phyloP scores from a whole-genome alignment of 148 eudicot genomes.

The Rhododendron williamsianum region DNA sequence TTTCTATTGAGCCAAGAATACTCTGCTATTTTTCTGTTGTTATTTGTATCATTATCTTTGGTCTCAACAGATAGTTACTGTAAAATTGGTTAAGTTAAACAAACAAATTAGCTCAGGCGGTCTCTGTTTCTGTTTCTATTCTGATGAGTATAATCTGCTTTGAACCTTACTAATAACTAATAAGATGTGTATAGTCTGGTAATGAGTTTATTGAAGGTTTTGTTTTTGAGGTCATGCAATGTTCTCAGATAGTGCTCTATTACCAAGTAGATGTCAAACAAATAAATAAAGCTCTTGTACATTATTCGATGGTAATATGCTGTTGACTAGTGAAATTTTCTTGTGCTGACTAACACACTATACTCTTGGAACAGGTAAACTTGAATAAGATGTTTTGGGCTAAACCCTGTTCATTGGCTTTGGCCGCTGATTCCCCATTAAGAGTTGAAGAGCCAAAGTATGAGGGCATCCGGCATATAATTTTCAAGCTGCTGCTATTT shows the following conservation, averaged over 20 bases:
- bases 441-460: constrained; percentile 81
- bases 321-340: constrained; percentile 2
- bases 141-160: background rate
- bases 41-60: background rate
- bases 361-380: constrained; percentile 46
- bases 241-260: background rate
- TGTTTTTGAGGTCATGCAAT: background rate
- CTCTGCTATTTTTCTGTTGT: background rate
- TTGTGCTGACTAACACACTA: background rate
- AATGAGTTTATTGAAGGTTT: background rate
- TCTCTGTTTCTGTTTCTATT: background rate
- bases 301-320: constrained; percentile 4
- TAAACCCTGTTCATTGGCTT: constrained; percentile 77
- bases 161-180: background rate
- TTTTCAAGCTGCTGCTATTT: constrained; percentile 74
- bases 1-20: background rate
- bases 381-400: constrained; percentile 90
- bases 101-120: background rate
- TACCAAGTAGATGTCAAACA: background rate
- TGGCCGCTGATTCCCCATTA: constrained; percentile 74
- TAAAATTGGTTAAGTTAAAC: background rate
- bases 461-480: constrained; percentile 57
- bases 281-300: background rate
- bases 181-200: background rate
- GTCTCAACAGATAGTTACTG: background rate